phyloP scores from a whole-genome alignment of 1,284 basidiomycete species.

The Ustilago xerochloae region DNA sequence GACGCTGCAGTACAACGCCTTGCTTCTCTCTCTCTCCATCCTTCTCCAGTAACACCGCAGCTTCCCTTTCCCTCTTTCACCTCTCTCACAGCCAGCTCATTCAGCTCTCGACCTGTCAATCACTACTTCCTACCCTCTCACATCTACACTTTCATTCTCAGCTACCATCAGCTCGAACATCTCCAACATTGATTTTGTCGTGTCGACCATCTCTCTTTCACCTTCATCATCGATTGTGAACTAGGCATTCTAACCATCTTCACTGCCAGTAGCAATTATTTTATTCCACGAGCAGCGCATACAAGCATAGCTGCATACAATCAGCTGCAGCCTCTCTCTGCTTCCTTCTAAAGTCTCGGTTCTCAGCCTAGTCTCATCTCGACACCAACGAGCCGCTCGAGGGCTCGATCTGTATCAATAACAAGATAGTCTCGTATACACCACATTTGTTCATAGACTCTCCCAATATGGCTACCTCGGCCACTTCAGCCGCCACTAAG shows the following conservation, averaged over 20 bases:
- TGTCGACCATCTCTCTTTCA: not conserved
- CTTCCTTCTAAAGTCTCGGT: not conserved
- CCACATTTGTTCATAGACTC: not conserved
- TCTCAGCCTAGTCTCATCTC: too few species aligned
- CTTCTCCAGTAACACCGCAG: too few species aligned
- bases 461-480: constrained; percentile 14
- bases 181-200: not conserved
- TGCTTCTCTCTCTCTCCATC: too few species aligned
- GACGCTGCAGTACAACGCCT: too few species aligned
- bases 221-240: not conserved
- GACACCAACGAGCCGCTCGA: not conserved
- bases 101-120: too few species aligned
- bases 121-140: not conserved
- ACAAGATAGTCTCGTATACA: not conserved
- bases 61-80: not conserved
- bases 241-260: not conserved
- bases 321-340: not conserved
- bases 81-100: too few species aligned
- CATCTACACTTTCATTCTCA: not conserved
- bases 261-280: not conserved
- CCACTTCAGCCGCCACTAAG: constrained; percentile 11
- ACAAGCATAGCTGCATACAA: not conserved
- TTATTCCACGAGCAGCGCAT: not conserved
- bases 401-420: not conserved
- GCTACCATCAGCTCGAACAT: not conserved